phyloP scores from a whole-genome alignment of 2,329 filamentous ascomycete genomes.

The Sphaerulina populicola region DNA sequence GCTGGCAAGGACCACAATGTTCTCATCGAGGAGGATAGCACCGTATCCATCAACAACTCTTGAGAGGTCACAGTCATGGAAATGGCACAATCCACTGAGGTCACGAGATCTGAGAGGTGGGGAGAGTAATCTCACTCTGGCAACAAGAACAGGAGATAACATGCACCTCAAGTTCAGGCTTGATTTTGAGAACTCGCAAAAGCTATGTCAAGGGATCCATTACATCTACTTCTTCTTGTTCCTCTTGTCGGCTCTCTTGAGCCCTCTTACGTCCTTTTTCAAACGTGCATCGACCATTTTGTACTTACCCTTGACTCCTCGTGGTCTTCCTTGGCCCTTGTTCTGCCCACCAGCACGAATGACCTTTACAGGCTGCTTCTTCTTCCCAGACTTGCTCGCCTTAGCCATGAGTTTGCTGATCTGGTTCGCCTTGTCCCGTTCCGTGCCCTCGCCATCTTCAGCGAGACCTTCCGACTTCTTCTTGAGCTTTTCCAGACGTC shows the following conservation, averaged over 20 bases:
- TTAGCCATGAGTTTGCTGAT: constrained; percentile 75
- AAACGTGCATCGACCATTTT: constrained; percentile 92
- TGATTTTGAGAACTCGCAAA: not conserved
- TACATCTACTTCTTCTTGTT: constrained; percentile 17
- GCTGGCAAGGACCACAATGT: constrained; percentile 55
- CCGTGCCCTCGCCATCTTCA: constrained; percentile 63
- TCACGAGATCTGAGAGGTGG: not conserved
- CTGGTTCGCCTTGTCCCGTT: constrained; percentile 86
- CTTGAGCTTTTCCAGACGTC: constrained; percentile 84
- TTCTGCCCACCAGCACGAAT: constrained; percentile 83
- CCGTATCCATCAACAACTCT: constrained; percentile 3
- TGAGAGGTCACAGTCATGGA: not conserved
- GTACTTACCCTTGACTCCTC: constrained; percentile 89
- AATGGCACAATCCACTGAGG: not conserved
- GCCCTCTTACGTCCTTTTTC: constrained; percentile 89
- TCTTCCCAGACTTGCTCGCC: constrained; percentile 61
- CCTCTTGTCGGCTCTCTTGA: constrained; percentile 74
- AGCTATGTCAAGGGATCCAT: not conserved
- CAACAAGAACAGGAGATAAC: not conserved
- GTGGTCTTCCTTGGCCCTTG: constrained; percentile 76
- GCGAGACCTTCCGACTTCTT: constrained; percentile 91
- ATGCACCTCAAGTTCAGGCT: not conserved
- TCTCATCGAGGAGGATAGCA: constrained; percentile 66
- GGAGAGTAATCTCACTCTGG: not conserved
- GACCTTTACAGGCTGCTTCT: constrained; percentile 70